These are phyloP conservation scores for Ilex paraguariensis DNA, from an alignment of 305 asterid species.

Conservation along the genomic window DNA sequence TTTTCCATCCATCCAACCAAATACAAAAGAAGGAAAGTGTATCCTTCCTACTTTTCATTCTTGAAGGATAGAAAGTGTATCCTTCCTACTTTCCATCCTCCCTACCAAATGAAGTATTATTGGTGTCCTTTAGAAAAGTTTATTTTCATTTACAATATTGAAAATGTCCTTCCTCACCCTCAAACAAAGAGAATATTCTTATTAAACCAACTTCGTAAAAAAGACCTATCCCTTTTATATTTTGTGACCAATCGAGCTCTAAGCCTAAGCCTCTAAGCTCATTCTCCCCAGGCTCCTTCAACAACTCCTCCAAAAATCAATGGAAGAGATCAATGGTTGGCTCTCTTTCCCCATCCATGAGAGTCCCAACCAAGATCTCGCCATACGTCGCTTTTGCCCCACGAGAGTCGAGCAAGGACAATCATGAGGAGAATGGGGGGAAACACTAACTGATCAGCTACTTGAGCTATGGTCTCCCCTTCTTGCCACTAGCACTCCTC, in stretches of 20 bases:
- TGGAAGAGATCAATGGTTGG: constrained; percentile 23
- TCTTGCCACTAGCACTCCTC: constrained; percentile 9
- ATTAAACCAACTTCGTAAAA: background rate
- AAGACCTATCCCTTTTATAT: background rate
- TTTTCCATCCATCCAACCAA: no score
- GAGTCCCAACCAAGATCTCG: constrained; percentile 23
- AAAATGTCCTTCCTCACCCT: background rate
- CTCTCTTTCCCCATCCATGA: constrained; percentile 16
- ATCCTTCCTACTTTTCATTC: no score
- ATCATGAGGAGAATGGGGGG: constrained; percentile 12
- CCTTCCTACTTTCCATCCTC: no score
- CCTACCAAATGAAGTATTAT: no score
- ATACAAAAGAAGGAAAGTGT: no score
- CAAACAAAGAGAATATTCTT: no score
- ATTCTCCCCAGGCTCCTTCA: constrained; percentile 5
- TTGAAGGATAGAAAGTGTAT: no score
- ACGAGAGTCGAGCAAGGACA: constrained; percentile 41
- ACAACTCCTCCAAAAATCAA: constrained; percentile 4
- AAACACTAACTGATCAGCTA: constrained; percentile 5
- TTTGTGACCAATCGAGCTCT: constrained; percentile 6
- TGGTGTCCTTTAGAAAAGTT: background rate
- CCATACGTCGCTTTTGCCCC: constrained; percentile 52
- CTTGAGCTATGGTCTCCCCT: constrained; percentile 8
- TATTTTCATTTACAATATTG: background rate
- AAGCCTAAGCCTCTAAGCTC: background rate